Base-by-base conservation (phyloP, 768 basidiomycete species). In the Zangia roseola region DNA sequence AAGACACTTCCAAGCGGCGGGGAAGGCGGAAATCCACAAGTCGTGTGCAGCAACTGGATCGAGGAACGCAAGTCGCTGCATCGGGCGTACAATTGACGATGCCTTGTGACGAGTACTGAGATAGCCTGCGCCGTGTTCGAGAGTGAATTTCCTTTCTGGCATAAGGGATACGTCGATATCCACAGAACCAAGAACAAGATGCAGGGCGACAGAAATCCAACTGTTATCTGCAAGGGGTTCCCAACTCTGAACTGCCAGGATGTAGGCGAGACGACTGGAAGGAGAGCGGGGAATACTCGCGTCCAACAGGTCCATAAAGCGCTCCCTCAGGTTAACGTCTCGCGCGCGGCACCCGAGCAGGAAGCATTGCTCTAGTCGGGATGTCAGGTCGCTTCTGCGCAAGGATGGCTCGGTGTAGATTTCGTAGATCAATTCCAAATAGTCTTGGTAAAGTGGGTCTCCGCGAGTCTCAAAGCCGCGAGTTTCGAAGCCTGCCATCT, bases 181-280 rank as follows among this genome's bases (percentile, higher is more conserved):
- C 14, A 81, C 71, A n/a, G 80, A 74, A n/a, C 91, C 90, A 16
- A 98, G 79, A 9, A 98, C 72, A 28, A 97, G 82, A 60, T 95
- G 88, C 23, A 97, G 73, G 14, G 94, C 92, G 17, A 98, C 78
- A 56, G 89, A 86, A 28, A 94, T 86, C 97, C 97, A 99, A 59
- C 97, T 92, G 46, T 89, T 82, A 52, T 95, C 93, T 3, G 90
- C 83, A 17, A 99, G 70, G 2, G 86, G 81, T 48, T 98, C 97
- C 97, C 97, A 99, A 58, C 78, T 92, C 68, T 98, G 95, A 14
- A 94, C 87, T 21, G 89, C 93, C 33, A 95, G 74, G 54, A 98
- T 83, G 66, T 94, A 97, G 34, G 88, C 86, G 40, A 99, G 68
- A 23, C 97, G 87, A 50, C 79, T 84, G 49, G 82, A 81, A 10